Evolutionary conservation across 2,329 filamentous ascomycete species (phyloP).

Genomic region (Microsporum canis): DNA sequence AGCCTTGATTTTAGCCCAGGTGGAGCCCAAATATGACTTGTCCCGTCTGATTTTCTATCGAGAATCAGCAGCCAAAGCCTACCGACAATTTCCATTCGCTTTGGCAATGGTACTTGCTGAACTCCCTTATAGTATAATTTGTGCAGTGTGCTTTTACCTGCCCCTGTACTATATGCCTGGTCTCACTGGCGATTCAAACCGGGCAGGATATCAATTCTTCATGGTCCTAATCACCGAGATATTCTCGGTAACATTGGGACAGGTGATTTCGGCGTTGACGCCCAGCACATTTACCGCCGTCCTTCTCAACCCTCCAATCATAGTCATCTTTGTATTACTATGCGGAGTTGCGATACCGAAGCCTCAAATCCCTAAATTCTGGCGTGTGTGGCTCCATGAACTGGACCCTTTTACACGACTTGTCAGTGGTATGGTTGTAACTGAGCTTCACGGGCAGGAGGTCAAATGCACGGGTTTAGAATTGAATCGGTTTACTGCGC

Average conservation of each 20-base stretch:
- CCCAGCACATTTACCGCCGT: conserved; percentile 59
- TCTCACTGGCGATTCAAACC: conserved; percentile 49
- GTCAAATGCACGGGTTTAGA: conserved; percentile 27
- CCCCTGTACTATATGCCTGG: conserved; percentile 78
- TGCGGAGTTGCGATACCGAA: conserved; percentile 44
- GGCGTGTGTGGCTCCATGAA: conserved; percentile 71
- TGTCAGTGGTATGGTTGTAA: conserved; percentile 30
- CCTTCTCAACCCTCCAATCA: conserved; percentile 63
- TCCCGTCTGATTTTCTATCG: conserved; percentile 74
- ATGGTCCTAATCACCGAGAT: conserved; percentile 74
- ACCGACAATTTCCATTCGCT: conserved; percentile 68
- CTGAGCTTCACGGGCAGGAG: conserved; percentile 22
- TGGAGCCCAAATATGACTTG: conserved; percentile 73
- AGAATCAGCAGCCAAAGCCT: conserved; percentile 76
- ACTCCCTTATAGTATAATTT: conserved; percentile 71
- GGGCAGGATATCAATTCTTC: conserved; percentile 78
- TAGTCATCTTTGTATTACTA: conserved; percentile 59
- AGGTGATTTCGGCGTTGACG: conserved; percentile 64
- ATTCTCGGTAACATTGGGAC: conserved; percentile 70
- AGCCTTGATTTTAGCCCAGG: conserved; percentile 69
- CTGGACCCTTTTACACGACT: conserved; percentile 55
- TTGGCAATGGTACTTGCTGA: conserved; percentile 70
- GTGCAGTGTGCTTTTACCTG: conserved; percentile 68
- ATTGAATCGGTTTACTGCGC: conserved; percentile 35
- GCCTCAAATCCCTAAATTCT: conserved; percentile 53